phyloP scores from a whole-genome alignment of 2,329 filamentous ascomycete species.

The Apiospora rasikravindrae region DNA sequence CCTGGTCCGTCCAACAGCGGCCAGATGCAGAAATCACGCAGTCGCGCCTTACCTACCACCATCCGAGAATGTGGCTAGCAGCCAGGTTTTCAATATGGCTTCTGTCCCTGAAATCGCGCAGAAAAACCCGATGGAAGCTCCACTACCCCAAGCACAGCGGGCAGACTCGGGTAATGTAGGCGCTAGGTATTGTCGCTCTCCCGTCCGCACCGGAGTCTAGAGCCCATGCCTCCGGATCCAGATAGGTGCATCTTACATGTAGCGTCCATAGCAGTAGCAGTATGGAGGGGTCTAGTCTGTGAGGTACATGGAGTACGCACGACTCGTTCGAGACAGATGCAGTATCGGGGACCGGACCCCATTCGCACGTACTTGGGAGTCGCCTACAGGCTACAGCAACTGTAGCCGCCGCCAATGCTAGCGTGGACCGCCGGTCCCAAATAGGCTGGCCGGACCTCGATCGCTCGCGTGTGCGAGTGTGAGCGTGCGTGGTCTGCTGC shows the following conservation, averaged over 20 bases:
- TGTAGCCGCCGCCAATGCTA: constrained; percentile 11
- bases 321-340: background rate
- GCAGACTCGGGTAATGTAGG: background rate
- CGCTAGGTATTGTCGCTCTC: background rate
- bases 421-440: constrained; percentile 13
- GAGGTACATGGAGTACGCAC: background rate
- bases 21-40: constrained; percentile 1
- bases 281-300: constrained; percentile 5
- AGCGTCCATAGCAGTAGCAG: background rate
- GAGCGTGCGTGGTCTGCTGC: constrained; percentile 18
- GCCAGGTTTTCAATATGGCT: background rate
- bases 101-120: background rate
- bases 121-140: background rate
- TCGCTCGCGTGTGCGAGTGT: constrained; percentile 2
- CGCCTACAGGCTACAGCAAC: background rate
- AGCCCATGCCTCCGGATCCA: constrained; percentile 7
- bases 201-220: constrained; percentile 8
- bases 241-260: background rate
- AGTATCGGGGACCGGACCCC: background rate
- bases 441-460: constrained; percentile 5
- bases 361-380: constrained; percentile 1
- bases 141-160: background rate
- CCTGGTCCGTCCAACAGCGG: constrained; percentile 1
- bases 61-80: background rate
- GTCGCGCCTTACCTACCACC: background rate